A percentile compares a stretch with the other conserved stretches of the same genome.
Evolutionary conservation across 306 rosid genomes (phyloP).

Genomic region (Fragaria nilgerrensis): DNA sequence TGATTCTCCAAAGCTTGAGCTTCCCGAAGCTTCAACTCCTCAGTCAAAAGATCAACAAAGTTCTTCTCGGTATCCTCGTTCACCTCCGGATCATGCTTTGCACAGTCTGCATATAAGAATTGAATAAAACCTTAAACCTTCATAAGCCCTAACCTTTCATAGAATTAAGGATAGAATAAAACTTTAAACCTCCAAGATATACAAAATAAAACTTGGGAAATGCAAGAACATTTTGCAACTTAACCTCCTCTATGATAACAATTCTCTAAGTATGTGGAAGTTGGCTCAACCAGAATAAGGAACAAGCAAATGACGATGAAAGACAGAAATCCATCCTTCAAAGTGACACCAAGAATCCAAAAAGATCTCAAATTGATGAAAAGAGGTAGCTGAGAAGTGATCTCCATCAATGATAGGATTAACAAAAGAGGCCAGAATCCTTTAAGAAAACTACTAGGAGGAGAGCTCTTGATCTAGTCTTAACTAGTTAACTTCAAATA

Average conservation of each 20-base stretch:
- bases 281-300: constrained; percentile 13
- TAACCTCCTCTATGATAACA: neutral
- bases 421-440: neutral
- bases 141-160: neutral
- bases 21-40: constrained; percentile 86
- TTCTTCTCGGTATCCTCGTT: constrained; percentile 84
- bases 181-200: neutral
- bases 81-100: constrained; percentile 86
- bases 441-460: neutral
- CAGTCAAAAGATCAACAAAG: constrained; percentile 78
- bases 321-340: neutral
- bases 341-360: neutral
- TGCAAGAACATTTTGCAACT: neutral
- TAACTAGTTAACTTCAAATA: neutral
- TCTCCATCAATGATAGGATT: neutral
- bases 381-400: neutral
- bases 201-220: neutral
- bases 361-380: neutral
- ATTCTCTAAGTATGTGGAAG: neutral
- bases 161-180: neutral
- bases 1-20: constrained; percentile 67
- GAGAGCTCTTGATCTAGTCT: neutral
- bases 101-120: constrained; percentile 59
- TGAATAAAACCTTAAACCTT: constrained; percentile 7
- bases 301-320: neutral